Evolutionary conservation across 495 filamentous ascomycete genomes (phyloP).

Genomic region (Hyaloscypha finlandica): DNA sequence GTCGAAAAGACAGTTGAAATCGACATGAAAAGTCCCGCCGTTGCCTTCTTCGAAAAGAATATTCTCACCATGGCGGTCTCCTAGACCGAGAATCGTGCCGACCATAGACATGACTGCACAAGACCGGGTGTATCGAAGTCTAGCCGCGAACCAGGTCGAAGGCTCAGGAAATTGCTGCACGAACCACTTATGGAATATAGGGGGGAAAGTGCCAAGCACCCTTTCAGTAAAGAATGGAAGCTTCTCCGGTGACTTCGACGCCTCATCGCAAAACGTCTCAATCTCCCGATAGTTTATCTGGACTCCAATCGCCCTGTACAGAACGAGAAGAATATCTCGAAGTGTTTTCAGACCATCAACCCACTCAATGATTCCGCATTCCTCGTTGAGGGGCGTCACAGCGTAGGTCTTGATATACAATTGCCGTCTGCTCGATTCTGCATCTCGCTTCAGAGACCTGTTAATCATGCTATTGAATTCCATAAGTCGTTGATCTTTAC

Average conservation of each 20-base stretch:
- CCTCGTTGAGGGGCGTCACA: conserved; percentile 95
- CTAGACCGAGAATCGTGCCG: conserved; percentile 89
- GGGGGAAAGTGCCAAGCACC: conserved; percentile 68
- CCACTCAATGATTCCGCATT: conserved; percentile 98
- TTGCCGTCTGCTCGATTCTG: conserved; percentile 80
- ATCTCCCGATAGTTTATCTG: conserved; percentile 49
- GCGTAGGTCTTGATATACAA: conserved; percentile 93
- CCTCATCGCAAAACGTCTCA: conserved; percentile 50
- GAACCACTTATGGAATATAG: conserved; percentile 93
- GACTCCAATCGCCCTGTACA: conserved; percentile 73
- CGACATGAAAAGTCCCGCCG: conserved; percentile 93
- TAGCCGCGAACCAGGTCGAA: conserved; percentile 84
- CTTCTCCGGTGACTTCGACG: conserved; percentile 44
- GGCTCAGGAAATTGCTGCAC: conserved; percentile 92
- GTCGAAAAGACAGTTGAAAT: conserved; percentile 99
- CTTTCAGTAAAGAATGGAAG: conserved; percentile 67
- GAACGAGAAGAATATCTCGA: conserved; percentile 82
- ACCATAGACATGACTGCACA: conserved; percentile 98
- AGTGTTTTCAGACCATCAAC: conserved; percentile 94
- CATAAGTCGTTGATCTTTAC: conserved; percentile 97
- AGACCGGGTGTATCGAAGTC: conserved; percentile 88
- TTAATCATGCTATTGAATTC: conserved; percentile 99
- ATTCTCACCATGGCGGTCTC: conserved; percentile 98
- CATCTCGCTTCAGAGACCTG: conserved; percentile 84
- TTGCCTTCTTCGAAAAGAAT: conserved; percentile 93